These are phyloP conservation scores for Zymoseptoria crescenta DNA, from an alignment of 2,329 filamentous ascomycete species.

Conservation along the genomic window DNA sequence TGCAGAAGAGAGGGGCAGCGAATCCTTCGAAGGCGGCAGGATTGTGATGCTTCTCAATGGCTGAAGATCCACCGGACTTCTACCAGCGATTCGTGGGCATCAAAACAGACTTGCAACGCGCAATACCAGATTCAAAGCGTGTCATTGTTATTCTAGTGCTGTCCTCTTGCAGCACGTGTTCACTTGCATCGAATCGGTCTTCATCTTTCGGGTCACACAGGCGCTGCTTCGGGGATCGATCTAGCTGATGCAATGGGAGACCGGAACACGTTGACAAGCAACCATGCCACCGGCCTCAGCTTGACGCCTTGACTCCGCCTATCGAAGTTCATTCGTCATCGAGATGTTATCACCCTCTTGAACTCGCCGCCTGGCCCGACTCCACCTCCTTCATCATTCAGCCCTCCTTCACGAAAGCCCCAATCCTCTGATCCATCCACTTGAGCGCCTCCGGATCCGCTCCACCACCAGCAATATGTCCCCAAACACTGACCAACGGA, in stretches of 20 bases:
- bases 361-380: not conserved
- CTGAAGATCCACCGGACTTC: not conserved
- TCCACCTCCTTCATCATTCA: not conserved
- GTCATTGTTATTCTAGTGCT: too few relatives aligned
- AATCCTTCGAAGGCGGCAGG: not conserved
- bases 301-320: too few relatives aligned
- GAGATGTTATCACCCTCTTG: not conserved
- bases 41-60: not conserved
- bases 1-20: not conserved
- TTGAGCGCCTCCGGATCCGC: not conserved
- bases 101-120: too few relatives aligned
- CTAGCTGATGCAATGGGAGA: too few relatives aligned
- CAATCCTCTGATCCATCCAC: not conserved
- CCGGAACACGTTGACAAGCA: too few relatives aligned
- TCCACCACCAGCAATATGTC: slow-evolving; percentile 2
- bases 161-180: too few relatives aligned
- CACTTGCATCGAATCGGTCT: too few relatives aligned
- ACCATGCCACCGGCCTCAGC: too few relatives aligned
- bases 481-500: not conserved
- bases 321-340: not conserved
- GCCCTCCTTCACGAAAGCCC: not conserved
- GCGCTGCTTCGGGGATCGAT: too few relatives aligned
- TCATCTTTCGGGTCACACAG: too few relatives aligned
- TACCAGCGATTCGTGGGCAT: not conserved
- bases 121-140: too few relatives aligned